Evolutionary conservation across 2,329 filamentous ascomycete genomes (phyloP).

Genomic region (Zasmidium angulare): DNA sequence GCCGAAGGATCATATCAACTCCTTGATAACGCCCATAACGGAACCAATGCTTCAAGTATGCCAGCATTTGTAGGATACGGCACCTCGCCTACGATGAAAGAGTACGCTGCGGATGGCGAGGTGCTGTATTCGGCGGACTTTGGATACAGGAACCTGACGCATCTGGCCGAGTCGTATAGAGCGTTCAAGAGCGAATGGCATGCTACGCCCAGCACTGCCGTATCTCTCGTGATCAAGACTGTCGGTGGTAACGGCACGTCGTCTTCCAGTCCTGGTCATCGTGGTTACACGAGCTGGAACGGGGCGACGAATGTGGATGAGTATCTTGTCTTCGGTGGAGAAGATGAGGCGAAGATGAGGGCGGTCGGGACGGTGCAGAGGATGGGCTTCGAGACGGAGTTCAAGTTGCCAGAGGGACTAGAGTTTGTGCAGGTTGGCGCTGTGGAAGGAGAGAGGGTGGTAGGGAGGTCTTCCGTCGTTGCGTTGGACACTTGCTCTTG

Average conservation of each 20-base stretch:
- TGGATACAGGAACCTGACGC: not conserved
- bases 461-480: constrained; percentile 10
- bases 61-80: not conserved
- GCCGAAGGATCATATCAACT: not conserved
- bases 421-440: not conserved
- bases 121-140: not conserved
- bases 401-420: not conserved
- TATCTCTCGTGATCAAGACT: not conserved
- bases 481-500: too few relatives aligned
- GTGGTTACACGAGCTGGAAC: not conserved
- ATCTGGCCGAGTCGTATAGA: not conserved
- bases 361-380: not conserved
- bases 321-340: not conserved
- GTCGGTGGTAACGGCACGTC: too few relatives aligned
- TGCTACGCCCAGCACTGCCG: not conserved
- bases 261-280: too few relatives aligned
- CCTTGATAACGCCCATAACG: not conserved
- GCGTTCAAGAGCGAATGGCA: not conserved
- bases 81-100: not conserved
- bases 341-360: not conserved
- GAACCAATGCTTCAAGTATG: not conserved
- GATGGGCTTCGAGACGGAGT: not conserved
- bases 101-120: not conserved
- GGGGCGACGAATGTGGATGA: not conserved
- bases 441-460: not conserved